phyloP scores from a whole-genome alignment of 1,139 yeast species.

The Candida tetrigidarum region DNA sequence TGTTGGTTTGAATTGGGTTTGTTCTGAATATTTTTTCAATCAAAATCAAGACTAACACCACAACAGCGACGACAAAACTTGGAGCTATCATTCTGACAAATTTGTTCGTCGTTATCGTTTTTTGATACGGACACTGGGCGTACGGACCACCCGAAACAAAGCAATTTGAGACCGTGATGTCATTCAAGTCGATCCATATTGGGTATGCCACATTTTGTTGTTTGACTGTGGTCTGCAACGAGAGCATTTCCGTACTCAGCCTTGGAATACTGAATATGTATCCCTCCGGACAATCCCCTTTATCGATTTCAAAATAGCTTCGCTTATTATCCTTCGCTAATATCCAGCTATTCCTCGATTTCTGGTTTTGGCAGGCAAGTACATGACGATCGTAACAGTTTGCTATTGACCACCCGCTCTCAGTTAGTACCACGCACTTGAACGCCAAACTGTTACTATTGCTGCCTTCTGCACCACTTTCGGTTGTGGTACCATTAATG shows the following conservation, averaged over 20 bases:
- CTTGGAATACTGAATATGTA: slow-evolving; percentile 61
- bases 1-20: slow-evolving; percentile 45
- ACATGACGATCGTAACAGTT: slow-evolving; percentile 62
- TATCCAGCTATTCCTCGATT: slow-evolving; percentile 51
- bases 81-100: slow-evolving; percentile 72
- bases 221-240: slow-evolving; percentile 30
- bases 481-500: background rate
- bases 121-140: slow-evolving; percentile 78
- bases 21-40: slow-evolving; percentile 36
- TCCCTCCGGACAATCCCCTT: slow-evolving; percentile 52
- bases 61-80: slow-evolving; percentile 58
- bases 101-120: slow-evolving; percentile 54
- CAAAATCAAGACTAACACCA: slow-evolving; percentile 48
- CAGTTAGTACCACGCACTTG: slow-evolving; percentile 62
- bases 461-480: no score
- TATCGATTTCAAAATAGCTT: slow-evolving; percentile 56
- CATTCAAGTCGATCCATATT: slow-evolving; percentile 86
- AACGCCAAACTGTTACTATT: slow-evolving; percentile 39
- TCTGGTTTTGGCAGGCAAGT: slow-evolving; percentile 58
- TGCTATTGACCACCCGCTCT: slow-evolving; percentile 58
- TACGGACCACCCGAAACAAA: slow-evolving; percentile 88
- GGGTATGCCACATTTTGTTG: slow-evolving; percentile 28
- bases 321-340: slow-evolving; percentile 35
- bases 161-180: slow-evolving; percentile 72
- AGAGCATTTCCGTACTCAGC: slow-evolving; percentile 41